Base-by-base conservation (phyloP, 2,329 filamentous ascomycete species). In the Chaetomium sp. region DNA sequence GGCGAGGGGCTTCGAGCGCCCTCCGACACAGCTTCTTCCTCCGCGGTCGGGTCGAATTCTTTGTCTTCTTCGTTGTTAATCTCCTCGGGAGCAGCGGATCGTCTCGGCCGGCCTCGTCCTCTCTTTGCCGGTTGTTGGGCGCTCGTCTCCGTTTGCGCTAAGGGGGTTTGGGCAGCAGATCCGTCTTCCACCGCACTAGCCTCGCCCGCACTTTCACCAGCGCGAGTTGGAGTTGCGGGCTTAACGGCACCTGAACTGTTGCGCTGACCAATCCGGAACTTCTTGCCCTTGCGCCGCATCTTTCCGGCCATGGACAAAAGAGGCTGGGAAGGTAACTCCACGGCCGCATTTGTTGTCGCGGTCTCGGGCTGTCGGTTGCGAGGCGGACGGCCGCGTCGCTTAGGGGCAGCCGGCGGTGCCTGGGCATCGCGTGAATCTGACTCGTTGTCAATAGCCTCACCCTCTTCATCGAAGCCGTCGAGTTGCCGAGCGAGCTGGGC, bases 231-330 rank as follows among this genome's bases (percentile, higher is more conserved):
- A 3, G 53, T 33, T 11, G 44, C 36, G 19, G 57, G 6, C 27
- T 45, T 56, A 4, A 53, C 47, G 7, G 40, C 49, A 3, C 32
- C 52, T n/a, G 49, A n/a, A 10, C 45, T 59, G 56, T 67, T 74
- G 11, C 70, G 69, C 54, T 68, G 68, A 27, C 71, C 69, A 45
- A 82, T 81, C 67, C 75, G 80, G 60, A 83, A 74, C 52, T 73
- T 76, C 65, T 75, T 81, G 9, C 79, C 80, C 51, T 70, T 73
- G 2, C 80, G 69, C 37, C 75, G 78, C 73, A 81, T 77, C n/a
- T 79, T 74, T 61, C 83, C 80, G 40, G 75, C 74, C 76, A 84
- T 76, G 5, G 80, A 82, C 70, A 83, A 71, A 48, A 78, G 74
- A 9, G 70, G 67, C 9, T 64, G 64, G 1, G 57, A 60, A 5